Percentiles rank a stretch among this genome's conserved stretches.
phyloP scores from a whole-genome alignment of 495 filamentous ascomycete genomes.

The Xanthoparmelia taractica region DNA sequence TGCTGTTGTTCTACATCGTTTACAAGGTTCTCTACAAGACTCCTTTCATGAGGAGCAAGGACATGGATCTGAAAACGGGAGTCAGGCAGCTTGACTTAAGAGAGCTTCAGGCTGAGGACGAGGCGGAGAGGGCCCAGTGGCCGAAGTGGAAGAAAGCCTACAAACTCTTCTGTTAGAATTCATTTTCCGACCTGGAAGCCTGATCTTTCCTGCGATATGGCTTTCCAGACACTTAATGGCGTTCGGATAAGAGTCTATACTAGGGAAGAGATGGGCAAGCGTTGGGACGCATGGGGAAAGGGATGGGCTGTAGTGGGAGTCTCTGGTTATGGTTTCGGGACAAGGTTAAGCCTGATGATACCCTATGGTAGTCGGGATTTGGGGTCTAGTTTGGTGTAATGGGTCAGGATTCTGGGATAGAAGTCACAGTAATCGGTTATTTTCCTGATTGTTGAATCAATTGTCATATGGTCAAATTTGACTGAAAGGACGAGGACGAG shows the following conservation, averaged over 20 bases:
- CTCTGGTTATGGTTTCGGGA: background rate
- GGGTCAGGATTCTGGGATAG: background rate
- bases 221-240: conserved; percentile 12
- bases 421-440: background rate
- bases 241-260: background rate
- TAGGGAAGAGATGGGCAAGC: background rate
- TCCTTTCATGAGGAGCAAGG: conserved; percentile 49
- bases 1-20: conserved; percentile 61
- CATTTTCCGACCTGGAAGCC: background rate
- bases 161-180: conserved; percentile 47
- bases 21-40: conserved; percentile 79
- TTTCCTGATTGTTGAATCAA: too few relatives aligned
- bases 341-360: background rate
- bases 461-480: too few relatives aligned
- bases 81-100: conserved; percentile 75
- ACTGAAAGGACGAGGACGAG: background rate
- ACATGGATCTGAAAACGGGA: conserved; percentile 88
- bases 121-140: conserved; percentile 62
- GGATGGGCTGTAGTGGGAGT: background rate
- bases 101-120: conserved; percentile 67
- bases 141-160: conserved; percentile 77
- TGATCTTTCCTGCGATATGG: background rate
- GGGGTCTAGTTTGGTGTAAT: background rate
- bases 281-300: background rate
- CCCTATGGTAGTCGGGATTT: conserved; percentile 1